Evolutionary conservation across 495 filamentous ascomycete species (phyloP), one percentile per base, ranked within the genome.

Genomic region (Mytilinidion resinicola): DNA sequence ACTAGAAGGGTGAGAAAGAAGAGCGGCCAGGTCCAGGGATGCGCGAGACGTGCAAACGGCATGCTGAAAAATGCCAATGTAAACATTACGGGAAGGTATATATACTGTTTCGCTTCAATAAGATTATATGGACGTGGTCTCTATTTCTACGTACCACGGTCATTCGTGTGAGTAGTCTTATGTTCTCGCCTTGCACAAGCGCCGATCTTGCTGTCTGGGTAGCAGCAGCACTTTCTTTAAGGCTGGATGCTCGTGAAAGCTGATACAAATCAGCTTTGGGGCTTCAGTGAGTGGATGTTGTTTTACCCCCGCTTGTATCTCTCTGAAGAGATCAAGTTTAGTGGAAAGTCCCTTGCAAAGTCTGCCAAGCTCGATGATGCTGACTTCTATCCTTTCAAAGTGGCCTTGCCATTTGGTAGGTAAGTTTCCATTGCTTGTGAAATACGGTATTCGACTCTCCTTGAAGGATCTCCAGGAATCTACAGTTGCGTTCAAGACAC

Each of bases 111-210:
- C 1, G 14, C 6, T 19, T 46, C 2, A 56, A 20, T 3, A 15
- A 20, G 9, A 50, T 21, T 25, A 30, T n/a, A n/a, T n/a, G n/a
- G n/a, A n/a, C n/a, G n/a, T n/a, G n/a, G n/a, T n/a, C n/a, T n/a
- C n/a, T n/a, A n/a, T n/a, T n/a, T n/a, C n/a, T 50, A 59, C 56
- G 5, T 59, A 59, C 56, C 5, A 59, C 56, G 1, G 56, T 59
- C 47, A 59, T 59, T 35, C 52, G 34, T 6, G 56, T 59, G 6
- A 59, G 48, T 12, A 38, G 43, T 12, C 44, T 53, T 8, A 59
- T 59, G 19, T 41, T 52, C 8, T 42, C 25, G 33, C 47, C 48
- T 44, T 52, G 47, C 47, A 11, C 0, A 8, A 52, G 51, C 12
- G 56, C 56, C 7, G 35, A 15, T 33, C 44, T 25, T 25, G 56